These are phyloP conservation scores for Cordyceps farinosa DNA, from an alignment of 2,329 filamentous ascomycete genomes.

Conservation along the genomic window DNA sequence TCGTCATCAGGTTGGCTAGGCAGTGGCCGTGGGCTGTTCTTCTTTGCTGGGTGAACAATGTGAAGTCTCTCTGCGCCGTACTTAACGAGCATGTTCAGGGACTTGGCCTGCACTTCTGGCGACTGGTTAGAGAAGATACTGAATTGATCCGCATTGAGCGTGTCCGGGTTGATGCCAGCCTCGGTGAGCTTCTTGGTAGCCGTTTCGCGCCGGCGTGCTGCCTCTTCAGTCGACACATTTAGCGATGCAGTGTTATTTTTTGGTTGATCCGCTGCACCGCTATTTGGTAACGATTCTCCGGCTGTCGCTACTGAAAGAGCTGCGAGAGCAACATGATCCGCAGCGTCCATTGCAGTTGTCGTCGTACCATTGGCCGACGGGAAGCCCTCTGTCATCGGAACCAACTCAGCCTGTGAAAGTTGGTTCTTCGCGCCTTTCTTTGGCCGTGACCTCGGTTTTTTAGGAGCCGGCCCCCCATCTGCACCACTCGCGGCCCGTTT, in stretches of 20 bases:
- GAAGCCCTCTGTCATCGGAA: conserved; percentile 3
- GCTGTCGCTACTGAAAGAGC: conserved; percentile 7
- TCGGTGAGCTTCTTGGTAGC: conserved; percentile 46
- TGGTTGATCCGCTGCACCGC: background rate
- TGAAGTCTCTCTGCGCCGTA: conserved; percentile 56
- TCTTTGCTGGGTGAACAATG: conserved; percentile 52
- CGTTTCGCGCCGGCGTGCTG: conserved; percentile 45
- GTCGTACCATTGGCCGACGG: background rate
- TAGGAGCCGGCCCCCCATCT: conserved; percentile 1
- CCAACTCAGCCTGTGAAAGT: conserved; percentile 13
- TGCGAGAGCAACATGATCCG: conserved; percentile 15
- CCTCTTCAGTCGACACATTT: conserved; percentile 43
- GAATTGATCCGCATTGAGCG: conserved; percentile 54
- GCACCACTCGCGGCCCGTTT: background rate
- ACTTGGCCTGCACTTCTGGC: conserved; percentile 51
- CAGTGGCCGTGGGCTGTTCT: conserved; percentile 22
- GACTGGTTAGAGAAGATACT: conserved; percentile 59
- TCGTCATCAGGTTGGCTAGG: background rate
- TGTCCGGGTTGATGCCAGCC: conserved; percentile 48
- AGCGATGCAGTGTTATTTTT: conserved; percentile 23
- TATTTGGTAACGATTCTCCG: background rate
- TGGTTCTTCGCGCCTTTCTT: conserved; percentile 12
- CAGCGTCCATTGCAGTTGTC: background rate
- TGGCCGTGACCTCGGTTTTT: background rate
- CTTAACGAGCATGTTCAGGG: conserved; percentile 52